phyloP scores from a whole-genome alignment of 2,329 filamentous ascomycete species.

The Pseudonectria buxi region DNA sequence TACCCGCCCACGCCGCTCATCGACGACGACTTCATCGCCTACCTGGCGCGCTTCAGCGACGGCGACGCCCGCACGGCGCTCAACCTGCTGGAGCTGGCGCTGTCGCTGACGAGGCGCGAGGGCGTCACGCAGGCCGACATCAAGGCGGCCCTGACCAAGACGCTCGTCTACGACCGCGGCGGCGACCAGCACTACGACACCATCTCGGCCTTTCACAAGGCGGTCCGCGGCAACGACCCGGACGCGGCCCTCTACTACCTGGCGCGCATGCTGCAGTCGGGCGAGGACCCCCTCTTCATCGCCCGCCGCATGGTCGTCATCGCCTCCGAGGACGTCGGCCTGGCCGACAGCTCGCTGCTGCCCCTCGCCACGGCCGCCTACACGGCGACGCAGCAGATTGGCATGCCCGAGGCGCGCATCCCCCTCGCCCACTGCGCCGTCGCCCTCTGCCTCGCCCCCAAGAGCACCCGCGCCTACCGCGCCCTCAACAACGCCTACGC shows the following conservation, averaged over 20 bases:
- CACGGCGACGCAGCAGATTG: conserved; percentile 84
- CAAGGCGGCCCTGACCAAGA: conserved; percentile 80
- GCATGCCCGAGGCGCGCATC: conserved; percentile 91
- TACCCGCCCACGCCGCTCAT: conserved; percentile 50
- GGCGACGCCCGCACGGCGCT: conserved; percentile 90
- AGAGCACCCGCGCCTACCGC: conserved; percentile 82
- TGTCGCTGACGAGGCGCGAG: conserved; percentile 57
- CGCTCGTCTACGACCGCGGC: conserved; percentile 86
- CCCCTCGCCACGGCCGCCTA: conserved; percentile 80
- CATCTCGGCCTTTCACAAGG: conserved; percentile 96
- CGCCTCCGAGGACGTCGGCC: conserved; percentile 85
- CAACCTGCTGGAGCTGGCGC: conserved; percentile 83
- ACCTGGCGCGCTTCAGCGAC: conserved; percentile 80
- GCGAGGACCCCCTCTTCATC: conserved; percentile 88
- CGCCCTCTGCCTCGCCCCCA: conserved; percentile 72
- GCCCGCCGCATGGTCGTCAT: conserved; percentile 91
- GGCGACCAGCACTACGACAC: conserved; percentile 98
- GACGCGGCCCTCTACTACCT: conserved; percentile 93
- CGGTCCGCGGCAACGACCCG: conserved; percentile 77
- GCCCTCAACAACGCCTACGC: conserved; percentile 73
- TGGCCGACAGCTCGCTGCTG: conserved; percentile 81
- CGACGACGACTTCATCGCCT: conserved; percentile 68
- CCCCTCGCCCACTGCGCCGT: conserved; percentile 83
- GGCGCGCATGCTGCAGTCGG: conserved; percentile 88
- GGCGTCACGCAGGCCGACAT: conserved; percentile 67